These are phyloP conservation scores for Breviolum minutum DNA, from an alignment of 73 alveolate species.

Conservation along the genomic window DNA sequence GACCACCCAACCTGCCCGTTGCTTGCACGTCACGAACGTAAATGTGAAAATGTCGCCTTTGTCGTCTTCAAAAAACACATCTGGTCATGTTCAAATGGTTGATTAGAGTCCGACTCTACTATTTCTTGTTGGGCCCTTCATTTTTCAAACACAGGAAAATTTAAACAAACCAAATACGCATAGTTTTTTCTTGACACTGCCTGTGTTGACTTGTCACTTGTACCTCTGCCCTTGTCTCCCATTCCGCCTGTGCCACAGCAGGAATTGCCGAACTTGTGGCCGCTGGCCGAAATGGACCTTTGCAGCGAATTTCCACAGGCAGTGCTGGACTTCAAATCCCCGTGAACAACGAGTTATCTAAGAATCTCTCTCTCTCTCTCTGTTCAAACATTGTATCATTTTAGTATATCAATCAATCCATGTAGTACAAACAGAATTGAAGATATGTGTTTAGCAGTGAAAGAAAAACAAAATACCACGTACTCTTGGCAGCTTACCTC, in stretches of 20 bases:
- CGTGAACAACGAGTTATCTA: background rate
- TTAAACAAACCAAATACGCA: background rate
- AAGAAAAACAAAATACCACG: too few species aligned
- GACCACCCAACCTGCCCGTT: conserved; percentile 62
- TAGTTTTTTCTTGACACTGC: background rate
- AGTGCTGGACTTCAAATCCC: background rate
- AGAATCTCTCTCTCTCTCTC: too few species aligned
- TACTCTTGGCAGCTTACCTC: too few species aligned
- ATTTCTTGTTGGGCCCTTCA: background rate
- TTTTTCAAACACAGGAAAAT: background rate
- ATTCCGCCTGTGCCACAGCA: conserved; percentile 79
- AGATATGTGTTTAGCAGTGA: too few species aligned
- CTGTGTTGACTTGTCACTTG: background rate
- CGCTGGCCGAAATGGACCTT: conserved; percentile 88
- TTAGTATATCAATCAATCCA: too few species aligned
- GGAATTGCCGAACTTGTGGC: conserved; percentile 93
- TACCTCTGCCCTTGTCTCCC: background rate
- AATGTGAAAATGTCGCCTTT: background rate
- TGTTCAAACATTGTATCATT: too few species aligned
- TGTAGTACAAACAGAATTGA: too few species aligned
- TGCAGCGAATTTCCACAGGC: background rate
- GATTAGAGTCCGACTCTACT: background rate
- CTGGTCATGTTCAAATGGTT: background rate
- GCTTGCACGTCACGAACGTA: background rate
- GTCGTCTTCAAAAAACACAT: background rate